Conservation (phyloP, 2,329 filamentous ascomycete species). For the Lachnellula cervina region DNA sequence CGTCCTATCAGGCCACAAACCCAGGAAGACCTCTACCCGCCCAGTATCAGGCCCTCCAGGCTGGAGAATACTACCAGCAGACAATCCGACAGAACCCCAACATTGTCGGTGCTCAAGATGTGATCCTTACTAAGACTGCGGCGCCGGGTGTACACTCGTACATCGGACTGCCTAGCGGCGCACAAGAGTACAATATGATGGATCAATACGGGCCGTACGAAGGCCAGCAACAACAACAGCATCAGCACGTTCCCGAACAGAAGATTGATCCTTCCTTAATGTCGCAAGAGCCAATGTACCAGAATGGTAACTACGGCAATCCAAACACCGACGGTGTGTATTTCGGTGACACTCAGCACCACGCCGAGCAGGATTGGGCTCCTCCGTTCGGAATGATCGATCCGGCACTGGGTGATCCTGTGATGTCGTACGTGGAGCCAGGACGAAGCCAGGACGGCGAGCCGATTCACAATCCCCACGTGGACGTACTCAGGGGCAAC, state of each 20-base stretch:
- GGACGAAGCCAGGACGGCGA: constrained; percentile 18
- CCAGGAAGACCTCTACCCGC: constrained; percentile 44
- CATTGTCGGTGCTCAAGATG: constrained; percentile 34
- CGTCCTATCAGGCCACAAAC: constrained; percentile 48
- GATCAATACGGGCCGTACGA: constrained; percentile 17
- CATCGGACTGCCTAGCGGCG: constrained; percentile 36
- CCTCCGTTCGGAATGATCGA: constrained; percentile 10
- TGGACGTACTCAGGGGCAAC: constrained; percentile 25
- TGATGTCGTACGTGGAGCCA: constrained; percentile 22
- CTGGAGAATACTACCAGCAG: constrained; percentile 47
- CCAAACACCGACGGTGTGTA: constrained; percentile 19
- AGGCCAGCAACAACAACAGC: constrained; percentile 2
- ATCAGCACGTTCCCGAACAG: constrained; percentile 13
- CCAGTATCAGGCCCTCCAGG: constrained; percentile 38
- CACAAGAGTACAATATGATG: constrained; percentile 27
- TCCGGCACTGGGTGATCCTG: constrained; percentile 14
- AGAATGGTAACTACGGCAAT: constrained; percentile 13
- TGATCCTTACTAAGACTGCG: constrained; percentile 39
- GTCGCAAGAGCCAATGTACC: constrained; percentile 18
- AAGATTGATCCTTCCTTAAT: constrained; percentile 29
- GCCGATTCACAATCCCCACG: constrained; percentile 28
- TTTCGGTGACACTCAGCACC: constrained; percentile 19
- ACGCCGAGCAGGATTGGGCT: constrained; percentile 20
- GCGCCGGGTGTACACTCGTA: constrained; percentile 30
- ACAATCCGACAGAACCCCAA: constrained; percentile 21